Conservation (phyloP, 352 stramenopile genomes). For the Phytophthora capsici region DNA sequence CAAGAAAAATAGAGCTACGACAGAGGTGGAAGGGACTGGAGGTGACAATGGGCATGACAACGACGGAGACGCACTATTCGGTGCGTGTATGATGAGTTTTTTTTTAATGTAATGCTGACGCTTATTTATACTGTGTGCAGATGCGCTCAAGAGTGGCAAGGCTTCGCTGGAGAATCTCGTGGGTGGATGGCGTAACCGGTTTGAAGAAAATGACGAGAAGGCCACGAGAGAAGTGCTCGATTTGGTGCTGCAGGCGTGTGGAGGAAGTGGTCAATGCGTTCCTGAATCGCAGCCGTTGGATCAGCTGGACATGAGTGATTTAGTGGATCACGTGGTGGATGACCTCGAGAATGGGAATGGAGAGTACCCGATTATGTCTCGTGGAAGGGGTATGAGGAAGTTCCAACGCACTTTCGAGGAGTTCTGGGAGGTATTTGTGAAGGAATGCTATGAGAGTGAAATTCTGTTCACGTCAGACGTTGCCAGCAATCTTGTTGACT, state of each 20-base stretch:
- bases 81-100: too few relatives aligned
- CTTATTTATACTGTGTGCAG: too few relatives aligned
- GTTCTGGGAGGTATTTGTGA: slow-evolving; percentile 83
- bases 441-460: slow-evolving; percentile 83
- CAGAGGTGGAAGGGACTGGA: background rate
- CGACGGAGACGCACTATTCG: slow-evolving; percentile 34
- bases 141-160: slow-evolving; percentile 63
- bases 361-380: slow-evolving; percentile 74
- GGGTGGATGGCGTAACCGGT: slow-evolving; percentile 74
- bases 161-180: slow-evolving; percentile 58
- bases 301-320: slow-evolving; percentile 75
- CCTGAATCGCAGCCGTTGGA: slow-evolving; percentile 58
- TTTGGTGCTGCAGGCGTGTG: slow-evolving; percentile 80
- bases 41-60: slow-evolving; percentile 18
- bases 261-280: slow-evolving; percentile 57
- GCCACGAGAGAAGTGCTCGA: slow-evolving; percentile 79
- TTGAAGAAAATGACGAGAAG: slow-evolving; percentile 59
- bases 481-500: slow-evolving; percentile 74
- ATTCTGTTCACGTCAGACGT: slow-evolving; percentile 78
- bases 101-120: too few relatives aligned
- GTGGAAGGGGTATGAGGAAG: slow-evolving; percentile 60
- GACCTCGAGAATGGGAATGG: slow-evolving; percentile 68
- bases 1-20: slow-evolving; percentile 7
- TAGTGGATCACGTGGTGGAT: slow-evolving; percentile 69
- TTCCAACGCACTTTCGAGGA: slow-evolving; percentile 72